Evolutionary conservation across 306 rosid genomes (phyloP).

Genomic region (Acacia crassicarpa): DNA sequence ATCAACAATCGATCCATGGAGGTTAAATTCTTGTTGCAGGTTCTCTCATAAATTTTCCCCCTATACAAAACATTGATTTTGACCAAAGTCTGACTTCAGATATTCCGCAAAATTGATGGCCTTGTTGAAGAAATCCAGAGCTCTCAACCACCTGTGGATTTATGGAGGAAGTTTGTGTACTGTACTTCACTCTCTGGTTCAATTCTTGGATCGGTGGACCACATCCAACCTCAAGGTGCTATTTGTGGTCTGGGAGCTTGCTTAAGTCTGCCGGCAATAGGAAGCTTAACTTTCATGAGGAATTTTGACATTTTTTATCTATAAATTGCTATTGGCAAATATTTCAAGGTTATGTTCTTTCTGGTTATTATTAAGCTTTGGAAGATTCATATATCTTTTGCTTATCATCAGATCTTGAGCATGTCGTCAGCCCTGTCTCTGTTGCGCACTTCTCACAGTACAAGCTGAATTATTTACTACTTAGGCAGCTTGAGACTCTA

Average conservation of each 20-base stretch:
- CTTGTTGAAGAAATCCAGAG: slow-evolving; percentile 86
- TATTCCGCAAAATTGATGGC: slow-evolving; percentile 85
- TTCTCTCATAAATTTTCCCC: slow-evolving; percentile 20
- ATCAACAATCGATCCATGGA: slow-evolving; percentile 96
- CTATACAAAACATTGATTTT: slow-evolving; percentile 22
- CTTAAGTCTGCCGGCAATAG: slow-evolving; percentile 22
- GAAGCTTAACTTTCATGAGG: slow-evolving; percentile 21
- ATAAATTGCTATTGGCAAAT: slow-evolving; percentile 16
- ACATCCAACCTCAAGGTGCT: slow-evolving; percentile 93
- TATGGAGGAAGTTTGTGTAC: slow-evolving; percentile 92
- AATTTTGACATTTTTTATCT: slow-evolving; percentile 14
- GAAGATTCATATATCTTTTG: slow-evolving; percentile 38
- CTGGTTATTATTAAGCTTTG: slow-evolving; percentile 25
- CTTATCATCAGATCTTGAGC: slow-evolving; percentile 73
- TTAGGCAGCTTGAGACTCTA: slow-evolving; percentile 64
- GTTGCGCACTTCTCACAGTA: slow-evolving; percentile 92
- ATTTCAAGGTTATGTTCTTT: slow-evolving; percentile 19
- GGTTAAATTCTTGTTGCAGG: slow-evolving; percentile 47
- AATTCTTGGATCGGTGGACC: slow-evolving; percentile 91
- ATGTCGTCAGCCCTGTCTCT: slow-evolving; percentile 78
- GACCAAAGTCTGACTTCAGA: slow-evolving; percentile 47
- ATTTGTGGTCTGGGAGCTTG: slow-evolving; percentile 10
- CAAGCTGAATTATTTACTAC: slow-evolving; percentile 64
- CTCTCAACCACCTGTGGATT: slow-evolving; percentile 87
- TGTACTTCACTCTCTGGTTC: slow-evolving; percentile 89